Percentiles rank a stretch among this genome's conserved stretches.
phyloP scores from a whole-genome alignment of 352 stramenopile species.

The Pythium angustatum region DNA sequence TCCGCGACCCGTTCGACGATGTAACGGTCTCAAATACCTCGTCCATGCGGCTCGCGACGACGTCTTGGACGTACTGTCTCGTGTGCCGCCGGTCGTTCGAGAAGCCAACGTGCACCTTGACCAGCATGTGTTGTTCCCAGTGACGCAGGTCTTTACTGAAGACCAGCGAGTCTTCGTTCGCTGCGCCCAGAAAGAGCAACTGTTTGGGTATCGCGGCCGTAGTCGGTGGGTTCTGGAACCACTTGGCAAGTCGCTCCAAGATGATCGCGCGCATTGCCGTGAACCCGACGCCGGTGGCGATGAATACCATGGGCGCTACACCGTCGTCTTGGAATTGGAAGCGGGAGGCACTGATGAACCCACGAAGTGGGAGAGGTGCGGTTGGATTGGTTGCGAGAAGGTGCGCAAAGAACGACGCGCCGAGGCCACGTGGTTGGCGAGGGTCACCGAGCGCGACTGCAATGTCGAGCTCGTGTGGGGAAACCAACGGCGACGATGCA shows the following conservation, averaged over 20 bases:
- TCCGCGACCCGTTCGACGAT: conserved; percentile 15
- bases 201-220: conserved; percentile 22
- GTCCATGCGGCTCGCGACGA: conserved; percentile 28
- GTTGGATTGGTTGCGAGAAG: conserved; percentile 10
- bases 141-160: conserved; percentile 39
- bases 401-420: conserved; percentile 29
- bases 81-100: conserved; percentile 25
- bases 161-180: conserved; percentile 32
- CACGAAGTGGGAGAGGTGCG: conserved; percentile 65
- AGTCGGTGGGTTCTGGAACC: background rate
- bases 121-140: conserved; percentile 33
- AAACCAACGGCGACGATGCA: conserved; percentile 75
- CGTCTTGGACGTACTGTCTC: conserved; percentile 32
- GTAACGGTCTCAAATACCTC: conserved; percentile 28
- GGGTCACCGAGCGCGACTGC: conserved; percentile 86
- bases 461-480: conserved; percentile 81
- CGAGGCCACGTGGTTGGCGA: conserved; percentile 31
- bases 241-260: conserved; percentile 32
- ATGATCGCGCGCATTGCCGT: conserved; percentile 71
- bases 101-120: conserved; percentile 35
- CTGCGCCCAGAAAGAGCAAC: conserved; percentile 36
- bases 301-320: conserved; percentile 84
- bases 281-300: conserved; percentile 92
- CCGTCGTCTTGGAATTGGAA: conserved; percentile 78
- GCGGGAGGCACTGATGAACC: conserved; percentile 81